Percentiles rank a stretch among this genome's conserved stretches.
phyloP scores from a whole-genome alignment of 1,284 basidiomycete species.

The Singerocomus rubriflavus region DNA sequence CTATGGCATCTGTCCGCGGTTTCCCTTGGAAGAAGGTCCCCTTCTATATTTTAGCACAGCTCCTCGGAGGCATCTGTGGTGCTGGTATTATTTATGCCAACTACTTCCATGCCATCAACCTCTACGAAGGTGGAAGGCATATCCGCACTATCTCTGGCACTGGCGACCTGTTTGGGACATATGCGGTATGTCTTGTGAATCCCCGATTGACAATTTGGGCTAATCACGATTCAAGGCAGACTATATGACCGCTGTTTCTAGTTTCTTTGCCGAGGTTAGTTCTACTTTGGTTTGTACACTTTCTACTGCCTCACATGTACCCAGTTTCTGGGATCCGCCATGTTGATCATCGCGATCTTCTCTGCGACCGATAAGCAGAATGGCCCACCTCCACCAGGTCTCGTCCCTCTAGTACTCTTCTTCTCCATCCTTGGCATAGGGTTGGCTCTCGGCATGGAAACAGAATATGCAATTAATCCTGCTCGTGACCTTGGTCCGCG shows the following conservation, averaged over 20 bases:
- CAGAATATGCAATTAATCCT: slow-evolving; percentile 61
- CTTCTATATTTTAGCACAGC: slow-evolving; percentile 65
- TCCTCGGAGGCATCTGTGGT: slow-evolving; percentile 68
- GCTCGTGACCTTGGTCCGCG: slow-evolving; percentile 65
- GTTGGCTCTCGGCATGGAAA: slow-evolving; percentile 54
- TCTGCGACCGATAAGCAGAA: slow-evolving; percentile 47
- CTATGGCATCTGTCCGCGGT: slow-evolving; percentile 62
- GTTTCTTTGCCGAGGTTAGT: slow-evolving; percentile 57
- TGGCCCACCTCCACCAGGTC: slow-evolving; percentile 44
- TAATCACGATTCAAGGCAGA: slow-evolving; percentile 40
- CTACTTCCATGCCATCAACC: slow-evolving; percentile 72
- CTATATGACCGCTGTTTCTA: slow-evolving; percentile 56
- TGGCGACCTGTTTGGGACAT: slow-evolving; percentile 68
- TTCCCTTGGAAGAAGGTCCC: slow-evolving; percentile 83
- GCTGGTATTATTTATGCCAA: slow-evolving; percentile 70
- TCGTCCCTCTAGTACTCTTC: slow-evolving; percentile 55
- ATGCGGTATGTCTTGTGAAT: slow-evolving; percentile 47
- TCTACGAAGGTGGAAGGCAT: slow-evolving; percentile 59
- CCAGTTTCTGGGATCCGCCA: slow-evolving; percentile 55
- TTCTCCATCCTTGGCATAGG: slow-evolving; percentile 54
- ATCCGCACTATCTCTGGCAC: slow-evolving; percentile 65
- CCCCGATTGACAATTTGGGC: not conserved
- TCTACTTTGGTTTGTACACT: slow-evolving; percentile 7
- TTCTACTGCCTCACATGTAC: slow-evolving; percentile 1
- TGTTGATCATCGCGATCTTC: slow-evolving; percentile 50